Conservation (phyloP, 1,284 basidiomycete genomes). For the Ustilago vetiveriae region DNA sequence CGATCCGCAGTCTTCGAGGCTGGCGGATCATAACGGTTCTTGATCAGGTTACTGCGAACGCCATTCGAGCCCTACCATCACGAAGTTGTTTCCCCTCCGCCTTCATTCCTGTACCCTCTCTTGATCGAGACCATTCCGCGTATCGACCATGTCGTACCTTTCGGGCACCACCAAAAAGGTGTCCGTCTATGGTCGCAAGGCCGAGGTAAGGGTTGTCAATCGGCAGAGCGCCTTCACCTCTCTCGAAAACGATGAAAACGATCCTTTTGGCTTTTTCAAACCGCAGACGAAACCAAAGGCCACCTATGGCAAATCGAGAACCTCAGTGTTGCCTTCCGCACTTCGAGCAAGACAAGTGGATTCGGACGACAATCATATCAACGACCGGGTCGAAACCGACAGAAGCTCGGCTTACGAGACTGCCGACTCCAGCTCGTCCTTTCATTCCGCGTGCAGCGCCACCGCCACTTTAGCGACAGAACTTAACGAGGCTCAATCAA, state of each 20-base stretch:
- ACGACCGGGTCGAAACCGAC: slow-evolving; percentile 8
- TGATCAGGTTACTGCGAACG: too few species aligned
- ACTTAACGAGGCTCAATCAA: too few species aligned
- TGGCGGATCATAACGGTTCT: too few species aligned
- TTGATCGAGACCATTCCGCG: too few species aligned
- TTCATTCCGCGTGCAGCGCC: slow-evolving; percentile 18
- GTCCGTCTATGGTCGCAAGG: slow-evolving; percentile 44
- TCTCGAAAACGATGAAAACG: slow-evolving; percentile 34
- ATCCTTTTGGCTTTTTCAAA: slow-evolving; percentile 41
- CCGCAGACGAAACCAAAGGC: slow-evolving; percentile 20
- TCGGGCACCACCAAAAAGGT: slow-evolving; percentile 43
- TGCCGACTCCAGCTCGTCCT: slow-evolving; percentile 30
- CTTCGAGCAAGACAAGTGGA: background rate
- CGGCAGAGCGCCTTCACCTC: slow-evolving; percentile 25
- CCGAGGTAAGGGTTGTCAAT: slow-evolving; percentile 28
- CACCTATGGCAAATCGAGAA: slow-evolving; percentile 23
- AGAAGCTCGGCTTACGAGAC: slow-evolving; percentile 19
- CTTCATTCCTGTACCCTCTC: too few species aligned
- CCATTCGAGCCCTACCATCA: too few species aligned
- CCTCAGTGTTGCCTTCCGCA: slow-evolving; percentile 9
- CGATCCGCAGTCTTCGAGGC: too few species aligned
- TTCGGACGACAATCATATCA: background rate
- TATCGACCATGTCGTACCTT: slow-evolving; percentile 26
- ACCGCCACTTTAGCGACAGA: too few species aligned
- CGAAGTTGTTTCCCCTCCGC: too few species aligned